phyloP scores from a whole-genome alignment of 345 rosid species.

The Rhodamnia rubescens region DNA sequence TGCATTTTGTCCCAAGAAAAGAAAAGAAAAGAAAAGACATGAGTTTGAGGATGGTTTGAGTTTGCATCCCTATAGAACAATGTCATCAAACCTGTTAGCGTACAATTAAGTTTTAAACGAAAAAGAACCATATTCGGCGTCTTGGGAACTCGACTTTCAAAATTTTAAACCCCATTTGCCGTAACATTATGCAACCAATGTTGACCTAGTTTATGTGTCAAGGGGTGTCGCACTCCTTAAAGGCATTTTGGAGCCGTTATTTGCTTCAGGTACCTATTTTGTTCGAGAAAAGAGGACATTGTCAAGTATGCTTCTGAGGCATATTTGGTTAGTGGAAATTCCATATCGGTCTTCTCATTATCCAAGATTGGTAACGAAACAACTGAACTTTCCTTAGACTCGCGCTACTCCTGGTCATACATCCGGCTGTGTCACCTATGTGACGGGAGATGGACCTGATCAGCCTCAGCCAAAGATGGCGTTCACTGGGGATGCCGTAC shows the following conservation, averaged over 20 bases:
- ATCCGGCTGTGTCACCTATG: constrained; percentile 83
- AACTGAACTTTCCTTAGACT: constrained; percentile 25
- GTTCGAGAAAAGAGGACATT: background rate
- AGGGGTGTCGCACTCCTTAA: background rate
- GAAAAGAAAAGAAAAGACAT: background rate
- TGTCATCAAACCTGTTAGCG: background rate
- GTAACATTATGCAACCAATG: background rate
- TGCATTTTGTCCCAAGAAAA: background rate
- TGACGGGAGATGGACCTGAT: constrained; percentile 67
- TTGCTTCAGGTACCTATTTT: background rate
- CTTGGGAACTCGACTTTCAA: background rate
- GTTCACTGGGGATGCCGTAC: constrained; percentile 83
- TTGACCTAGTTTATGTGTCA: background rate
- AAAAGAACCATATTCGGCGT: background rate
- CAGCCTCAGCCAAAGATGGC: constrained; percentile 93
- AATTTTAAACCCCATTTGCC: background rate
- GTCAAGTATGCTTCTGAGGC: background rate
- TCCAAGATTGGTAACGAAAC: background rate
- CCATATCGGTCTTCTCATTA: background rate
- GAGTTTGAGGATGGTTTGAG: background rate
- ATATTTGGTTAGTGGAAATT: background rate
- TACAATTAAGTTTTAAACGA: background rate
- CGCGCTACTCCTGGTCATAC: constrained; percentile 97
- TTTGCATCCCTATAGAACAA: background rate
- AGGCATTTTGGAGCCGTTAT: background rate